Conservation (phyloP, 2,329 filamentous ascomycete species). For the Coleophoma crateriformis region DNA sequence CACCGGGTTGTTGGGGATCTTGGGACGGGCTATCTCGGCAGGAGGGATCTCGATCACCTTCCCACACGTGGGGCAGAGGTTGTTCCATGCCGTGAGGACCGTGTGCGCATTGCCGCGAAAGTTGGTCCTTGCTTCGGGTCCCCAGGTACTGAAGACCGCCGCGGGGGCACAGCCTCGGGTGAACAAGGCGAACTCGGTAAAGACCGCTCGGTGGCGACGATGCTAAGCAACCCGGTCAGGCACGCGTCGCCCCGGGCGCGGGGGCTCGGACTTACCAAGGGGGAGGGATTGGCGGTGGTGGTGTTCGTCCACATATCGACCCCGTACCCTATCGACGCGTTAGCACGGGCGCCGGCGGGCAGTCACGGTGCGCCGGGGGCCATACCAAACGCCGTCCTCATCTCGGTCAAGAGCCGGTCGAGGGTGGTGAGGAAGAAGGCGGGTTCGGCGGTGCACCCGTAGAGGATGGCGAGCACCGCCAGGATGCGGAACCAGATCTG, state of each 20-base stretch:
- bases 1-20: no score
- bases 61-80: neutral
- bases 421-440: neutral
- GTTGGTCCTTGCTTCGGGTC: no score
- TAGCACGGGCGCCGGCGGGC: no score
- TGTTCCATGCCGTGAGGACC: neutral
- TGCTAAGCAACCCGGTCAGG: no score
- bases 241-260: no score
- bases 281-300: no score
- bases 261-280: no score
- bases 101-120: neutral
- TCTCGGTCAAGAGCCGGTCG: neutral
- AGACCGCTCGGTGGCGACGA: neutral
- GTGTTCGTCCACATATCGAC: no score
- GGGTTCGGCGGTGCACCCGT: neutral
- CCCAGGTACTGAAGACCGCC: neutral
- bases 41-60: no score
- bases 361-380: no score
- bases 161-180: neutral
- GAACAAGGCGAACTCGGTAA: neutral
- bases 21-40: no score
- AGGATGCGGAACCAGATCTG: neutral
- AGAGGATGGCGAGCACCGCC: neutral
- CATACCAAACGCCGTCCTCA: neutral
- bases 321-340: no score